Conservation (phyloP, 108 stramenopile genomes). For the Cyclotella baltica region DNA sequence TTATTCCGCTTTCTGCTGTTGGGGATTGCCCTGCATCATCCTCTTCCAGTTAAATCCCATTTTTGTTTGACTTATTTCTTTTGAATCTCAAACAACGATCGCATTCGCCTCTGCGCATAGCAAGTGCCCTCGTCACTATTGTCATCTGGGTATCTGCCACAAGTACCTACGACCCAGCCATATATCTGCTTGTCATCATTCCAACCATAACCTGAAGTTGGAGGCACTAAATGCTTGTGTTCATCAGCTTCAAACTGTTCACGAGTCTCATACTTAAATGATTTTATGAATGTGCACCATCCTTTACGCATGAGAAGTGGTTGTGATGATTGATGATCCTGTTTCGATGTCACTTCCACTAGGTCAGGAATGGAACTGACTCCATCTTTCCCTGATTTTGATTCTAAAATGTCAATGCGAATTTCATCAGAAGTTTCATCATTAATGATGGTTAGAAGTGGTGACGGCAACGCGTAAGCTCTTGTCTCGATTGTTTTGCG, state of each 20-base stretch:
- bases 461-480: slow-evolving; percentile 65
- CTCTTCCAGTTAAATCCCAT: not conserved
- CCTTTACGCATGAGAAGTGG: slow-evolving; percentile 46
- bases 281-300: slow-evolving; percentile 63
- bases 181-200: slow-evolving; percentile 62
- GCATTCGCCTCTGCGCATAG: not conserved
- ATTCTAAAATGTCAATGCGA: slow-evolving; percentile 66
- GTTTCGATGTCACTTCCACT: slow-evolving; percentile 17
- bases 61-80: too few species aligned
- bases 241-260: slow-evolving; percentile 66
- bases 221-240: slow-evolving; percentile 60
- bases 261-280: slow-evolving; percentile 45
- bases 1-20: too few species aligned
- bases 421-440: slow-evolving; percentile 13
- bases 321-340: not conserved
- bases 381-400: slow-evolving; percentile 55
- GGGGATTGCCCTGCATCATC: not conserved
- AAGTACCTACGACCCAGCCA: slow-evolving; percentile 71
- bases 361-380: slow-evolving; percentile 56
- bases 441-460: slow-evolving; percentile 46
- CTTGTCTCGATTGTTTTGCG: slow-evolving; percentile 78
- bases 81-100: slow-evolving; percentile 37
- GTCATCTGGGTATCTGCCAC: slow-evolving; percentile 8
- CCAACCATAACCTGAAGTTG: slow-evolving; percentile 73
- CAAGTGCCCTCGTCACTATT: not conserved